Conservation (phyloP, 176 grass and related monocot genomes). For the Alloteropsis semialata region DNA sequence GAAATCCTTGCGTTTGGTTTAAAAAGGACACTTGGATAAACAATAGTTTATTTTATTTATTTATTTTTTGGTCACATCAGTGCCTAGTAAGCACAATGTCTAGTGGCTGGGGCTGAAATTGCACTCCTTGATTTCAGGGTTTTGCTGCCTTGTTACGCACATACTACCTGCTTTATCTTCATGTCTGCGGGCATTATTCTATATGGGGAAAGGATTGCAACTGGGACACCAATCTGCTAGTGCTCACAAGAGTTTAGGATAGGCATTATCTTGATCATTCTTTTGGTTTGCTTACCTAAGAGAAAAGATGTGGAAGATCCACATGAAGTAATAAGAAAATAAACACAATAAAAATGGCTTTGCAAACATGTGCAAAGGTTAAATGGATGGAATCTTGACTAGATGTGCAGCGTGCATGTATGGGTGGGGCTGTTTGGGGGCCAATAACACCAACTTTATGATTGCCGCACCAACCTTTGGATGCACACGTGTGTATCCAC, state of each 20-base stretch:
- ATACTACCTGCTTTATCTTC: slow-evolving; percentile 43
- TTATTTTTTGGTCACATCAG: slow-evolving; percentile 46
- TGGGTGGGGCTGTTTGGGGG: slow-evolving; percentile 3
- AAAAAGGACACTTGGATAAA: neutral
- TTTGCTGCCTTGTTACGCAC: slow-evolving; percentile 45
- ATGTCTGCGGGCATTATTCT: slow-evolving; percentile 30
- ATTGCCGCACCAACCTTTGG: slow-evolving; percentile 31
- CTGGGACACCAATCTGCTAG: slow-evolving; percentile 20
- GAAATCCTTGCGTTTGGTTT: neutral
- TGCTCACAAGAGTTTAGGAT: slow-evolving; percentile 1
- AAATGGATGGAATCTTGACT: slow-evolving; percentile 13
- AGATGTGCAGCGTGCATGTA: neutral
- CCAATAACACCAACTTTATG: slow-evolving; percentile 27
- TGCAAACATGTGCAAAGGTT: neutral
- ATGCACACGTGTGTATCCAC: neutral
- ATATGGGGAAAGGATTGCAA: neutral
- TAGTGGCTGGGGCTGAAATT: slow-evolving; percentile 38
- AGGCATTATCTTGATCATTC: slow-evolving; percentile 2
- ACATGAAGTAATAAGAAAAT: neutral
- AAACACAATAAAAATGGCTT: neutral
- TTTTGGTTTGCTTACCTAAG: slow-evolving; percentile 30
- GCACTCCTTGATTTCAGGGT: slow-evolving; percentile 60
- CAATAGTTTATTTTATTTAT: neutral
- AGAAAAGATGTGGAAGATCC: neutral
- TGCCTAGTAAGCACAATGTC: slow-evolving; percentile 40